A percentile compares a stretch with the other conserved stretches of the same genome.
phyloP scores from a whole-genome alignment of 2,329 filamentous ascomycete genomes.

The Talaromyces verruculosus region DNA sequence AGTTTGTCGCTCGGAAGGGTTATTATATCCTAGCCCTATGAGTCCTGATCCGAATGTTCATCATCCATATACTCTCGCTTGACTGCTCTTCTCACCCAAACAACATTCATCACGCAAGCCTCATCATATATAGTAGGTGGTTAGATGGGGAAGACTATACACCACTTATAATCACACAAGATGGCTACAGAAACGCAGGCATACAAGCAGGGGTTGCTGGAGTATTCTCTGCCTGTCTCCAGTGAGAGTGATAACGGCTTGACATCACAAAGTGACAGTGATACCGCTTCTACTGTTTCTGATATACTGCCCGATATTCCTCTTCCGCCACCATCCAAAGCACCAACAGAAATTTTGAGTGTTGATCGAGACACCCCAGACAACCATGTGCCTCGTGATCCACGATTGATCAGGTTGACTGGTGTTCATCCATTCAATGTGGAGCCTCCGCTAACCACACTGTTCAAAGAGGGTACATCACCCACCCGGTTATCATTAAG shows the following conservation, averaged over 20 bases:
- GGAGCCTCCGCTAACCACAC: conserved; percentile 74
- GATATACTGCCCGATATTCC: conserved; percentile 51
- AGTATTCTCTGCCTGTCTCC: neutral
- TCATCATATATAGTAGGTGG: neutral
- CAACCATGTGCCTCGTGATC: conserved; percentile 73
- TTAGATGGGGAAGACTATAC: neutral
- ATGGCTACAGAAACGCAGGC: conserved; percentile 16
- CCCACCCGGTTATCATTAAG: neutral
- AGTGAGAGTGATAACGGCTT: conserved; percentile 10
- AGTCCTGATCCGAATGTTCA: neutral
- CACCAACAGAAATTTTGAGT: conserved; percentile 63
- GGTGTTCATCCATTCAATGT: conserved; percentile 90
- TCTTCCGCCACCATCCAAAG: conserved; percentile 64
- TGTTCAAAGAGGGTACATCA: conserved; percentile 62
- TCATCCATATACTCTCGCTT: neutral
- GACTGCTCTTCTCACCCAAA: neutral
- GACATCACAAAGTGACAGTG: conserved; percentile 7
- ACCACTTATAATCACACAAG: neutral
- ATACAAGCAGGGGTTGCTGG: conserved; percentile 3
- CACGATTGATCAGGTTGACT: conserved; percentile 79
- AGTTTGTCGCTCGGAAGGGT: neutral
- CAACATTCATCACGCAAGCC: neutral
- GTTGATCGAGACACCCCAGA: conserved; percentile 83
- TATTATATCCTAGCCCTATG: conserved; percentile 14
- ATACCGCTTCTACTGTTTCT: conserved; percentile 13